Evolutionary conservation across 1,284 basidiomycete species (phyloP).

Genomic region (Entoloma clypeatum): DNA sequence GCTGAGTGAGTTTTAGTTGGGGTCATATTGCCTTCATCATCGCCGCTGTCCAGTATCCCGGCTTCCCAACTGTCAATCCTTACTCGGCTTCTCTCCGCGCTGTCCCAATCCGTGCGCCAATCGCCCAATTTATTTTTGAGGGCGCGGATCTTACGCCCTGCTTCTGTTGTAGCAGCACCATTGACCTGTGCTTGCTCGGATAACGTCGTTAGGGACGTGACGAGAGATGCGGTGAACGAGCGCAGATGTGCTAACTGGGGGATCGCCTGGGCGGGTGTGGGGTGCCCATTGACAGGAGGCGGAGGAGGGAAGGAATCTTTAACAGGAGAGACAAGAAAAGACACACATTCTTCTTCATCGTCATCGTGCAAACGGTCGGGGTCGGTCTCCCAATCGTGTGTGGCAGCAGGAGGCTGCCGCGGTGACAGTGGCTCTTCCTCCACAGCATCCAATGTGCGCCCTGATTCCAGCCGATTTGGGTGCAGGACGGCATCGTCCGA

Average conservation of each 20-base stretch:
- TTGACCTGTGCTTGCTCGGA: slow-evolving; percentile 86
- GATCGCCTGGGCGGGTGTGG: slow-evolving; percentile 53
- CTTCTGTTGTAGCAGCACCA: slow-evolving; percentile 75
- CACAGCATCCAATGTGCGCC: slow-evolving; percentile 37
- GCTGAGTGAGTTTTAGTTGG: slow-evolving; percentile 27
- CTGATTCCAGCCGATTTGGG: slow-evolving; percentile 18
- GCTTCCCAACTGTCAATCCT: slow-evolving; percentile 77
- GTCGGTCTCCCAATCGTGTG: slow-evolving; percentile 63
- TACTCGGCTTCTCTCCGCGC: slow-evolving; percentile 69
- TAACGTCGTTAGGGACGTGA: slow-evolving; percentile 68
- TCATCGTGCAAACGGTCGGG: slow-evolving; percentile 47
- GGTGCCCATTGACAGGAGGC: slow-evolving; percentile 42
- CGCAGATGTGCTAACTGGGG: slow-evolving; percentile 67
- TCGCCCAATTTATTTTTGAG: slow-evolving; percentile 77
- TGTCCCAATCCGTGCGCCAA: slow-evolving; percentile 76
- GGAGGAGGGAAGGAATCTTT: slow-evolving; percentile 50
- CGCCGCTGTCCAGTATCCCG: slow-evolving; percentile 43
- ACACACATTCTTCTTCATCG: slow-evolving; percentile 38
- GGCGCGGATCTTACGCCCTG: slow-evolving; percentile 76
- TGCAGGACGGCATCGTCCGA: slow-evolving; percentile 32
- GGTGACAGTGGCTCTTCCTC: slow-evolving; percentile 41
- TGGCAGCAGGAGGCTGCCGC: slow-evolving; percentile 21
- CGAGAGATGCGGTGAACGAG: slow-evolving; percentile 65
- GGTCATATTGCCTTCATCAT: slow-evolving; percentile 26
- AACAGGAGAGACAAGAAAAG: slow-evolving; percentile 46